These are phyloP conservation scores for Diaporthe capsici DNA, from an alignment of 2,329 filamentous ascomycete species.

Conservation along the genomic window DNA sequence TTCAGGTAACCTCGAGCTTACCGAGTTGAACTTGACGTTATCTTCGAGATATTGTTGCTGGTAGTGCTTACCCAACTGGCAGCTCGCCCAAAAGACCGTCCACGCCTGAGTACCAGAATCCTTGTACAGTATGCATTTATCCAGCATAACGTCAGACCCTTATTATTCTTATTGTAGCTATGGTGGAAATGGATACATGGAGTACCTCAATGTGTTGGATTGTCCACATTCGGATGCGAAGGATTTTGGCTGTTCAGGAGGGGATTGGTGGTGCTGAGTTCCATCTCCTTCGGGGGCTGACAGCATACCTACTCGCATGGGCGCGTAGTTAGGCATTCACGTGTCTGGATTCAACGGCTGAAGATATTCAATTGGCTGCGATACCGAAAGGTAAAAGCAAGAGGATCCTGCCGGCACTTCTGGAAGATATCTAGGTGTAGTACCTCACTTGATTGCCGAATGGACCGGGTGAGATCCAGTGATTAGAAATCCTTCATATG, in stretches of 20 bases:
- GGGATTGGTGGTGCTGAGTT: neutral
- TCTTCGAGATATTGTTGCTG: neutral
- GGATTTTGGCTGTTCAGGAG: neutral
- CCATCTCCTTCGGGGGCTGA: neutral
- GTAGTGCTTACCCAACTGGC: constrained; percentile 4
- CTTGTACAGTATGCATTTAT: neutral
- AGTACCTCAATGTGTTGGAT: neutral
- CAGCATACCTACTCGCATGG: neutral
- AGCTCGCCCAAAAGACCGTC: neutral
- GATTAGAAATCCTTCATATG: neutral
- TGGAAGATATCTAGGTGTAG: neutral
- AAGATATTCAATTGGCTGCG: neutral
- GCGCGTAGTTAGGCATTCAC: neutral
- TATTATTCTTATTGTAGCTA: neutral
- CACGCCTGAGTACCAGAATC: neutral
- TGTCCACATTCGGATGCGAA: neutral
- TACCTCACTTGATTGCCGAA: neutral
- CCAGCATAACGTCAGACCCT: neutral
- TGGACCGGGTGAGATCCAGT: neutral
- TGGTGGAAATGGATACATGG: neutral
- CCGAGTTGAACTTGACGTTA: neutral
- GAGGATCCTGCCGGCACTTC: neutral
- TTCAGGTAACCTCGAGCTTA: neutral
- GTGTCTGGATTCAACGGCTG: neutral
- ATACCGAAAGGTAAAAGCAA: neutral